phyloP scores from a whole-genome alignment of 2,329 filamentous ascomycete species.

The Fusarium nematophilum region DNA sequence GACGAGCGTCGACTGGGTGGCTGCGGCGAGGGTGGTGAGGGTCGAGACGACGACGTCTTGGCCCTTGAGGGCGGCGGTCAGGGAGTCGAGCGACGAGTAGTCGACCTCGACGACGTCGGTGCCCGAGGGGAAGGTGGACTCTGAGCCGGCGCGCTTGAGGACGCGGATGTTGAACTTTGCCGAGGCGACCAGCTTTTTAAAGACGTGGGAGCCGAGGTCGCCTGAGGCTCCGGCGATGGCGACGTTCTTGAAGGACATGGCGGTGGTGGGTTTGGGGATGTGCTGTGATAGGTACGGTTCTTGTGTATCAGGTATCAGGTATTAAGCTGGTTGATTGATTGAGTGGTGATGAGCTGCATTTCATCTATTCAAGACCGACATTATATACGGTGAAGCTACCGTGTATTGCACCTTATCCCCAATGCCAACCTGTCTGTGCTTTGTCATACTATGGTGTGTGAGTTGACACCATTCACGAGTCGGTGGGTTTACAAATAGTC shows the following conservation, averaged over 20 bases:
- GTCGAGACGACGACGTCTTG: constrained; percentile 66
- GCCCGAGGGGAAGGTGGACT: constrained; percentile 45
- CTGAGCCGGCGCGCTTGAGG: constrained; percentile 55
- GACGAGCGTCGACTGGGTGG: constrained; percentile 56
- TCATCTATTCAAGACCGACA: no score
- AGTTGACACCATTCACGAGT: no score
- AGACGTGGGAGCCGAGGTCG: constrained; percentile 47
- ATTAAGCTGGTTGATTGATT: not conserved
- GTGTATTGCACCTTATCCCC: no score
- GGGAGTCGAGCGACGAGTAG: constrained; percentile 57
- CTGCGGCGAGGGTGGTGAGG: constrained; percentile 52
- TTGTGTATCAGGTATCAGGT: not conserved
- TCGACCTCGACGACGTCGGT: constrained; percentile 51
- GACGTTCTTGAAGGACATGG: constrained; percentile 53
- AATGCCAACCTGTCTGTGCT: no score
- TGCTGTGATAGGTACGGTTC: not conserved
- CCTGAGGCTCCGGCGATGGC: constrained; percentile 53
- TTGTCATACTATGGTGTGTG: no score
- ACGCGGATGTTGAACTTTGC: constrained; percentile 51
- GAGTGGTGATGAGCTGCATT: not conserved
- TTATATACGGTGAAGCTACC: no score
- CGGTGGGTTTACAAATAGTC: no score
- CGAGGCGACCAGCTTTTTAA: constrained; percentile 46
- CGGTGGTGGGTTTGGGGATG: constrained; percentile 19
- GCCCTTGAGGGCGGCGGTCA: constrained; percentile 63